These are phyloP conservation scores for Actinomucor elegans DNA, from an alignment of 371 early-diverging fungal genomes.

Conservation along the genomic window DNA sequence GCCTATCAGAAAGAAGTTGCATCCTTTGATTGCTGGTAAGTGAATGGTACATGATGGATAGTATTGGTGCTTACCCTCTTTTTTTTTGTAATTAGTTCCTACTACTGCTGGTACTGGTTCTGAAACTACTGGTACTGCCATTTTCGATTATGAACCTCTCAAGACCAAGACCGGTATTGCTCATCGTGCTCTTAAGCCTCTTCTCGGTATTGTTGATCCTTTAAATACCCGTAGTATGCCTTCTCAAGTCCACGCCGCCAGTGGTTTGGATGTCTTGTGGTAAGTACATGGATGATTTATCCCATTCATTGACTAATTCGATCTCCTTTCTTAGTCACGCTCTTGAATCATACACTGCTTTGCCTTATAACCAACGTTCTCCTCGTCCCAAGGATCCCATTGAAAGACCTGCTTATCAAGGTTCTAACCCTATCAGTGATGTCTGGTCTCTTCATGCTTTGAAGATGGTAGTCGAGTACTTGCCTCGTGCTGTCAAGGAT, in stretches of 20 bases:
- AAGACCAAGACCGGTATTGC: conserved; percentile 92
- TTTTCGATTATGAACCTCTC: conserved; percentile 86
- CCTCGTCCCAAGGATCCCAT: conserved; percentile 84
- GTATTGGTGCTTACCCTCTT: not conserved
- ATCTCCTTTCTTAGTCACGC: conserved; percentile 66
- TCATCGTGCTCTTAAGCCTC: conserved; percentile 81
- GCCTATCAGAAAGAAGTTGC: conserved; percentile 69
- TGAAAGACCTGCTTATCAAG: conserved; percentile 89
- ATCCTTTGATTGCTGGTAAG: conserved; percentile 80
- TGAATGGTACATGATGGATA: not conserved
- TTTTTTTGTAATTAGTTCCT: conserved; percentile 46
- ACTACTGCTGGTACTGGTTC: conserved; percentile 90
- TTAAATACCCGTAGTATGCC: conserved; percentile 87
- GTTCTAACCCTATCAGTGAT: conserved; percentile 90
- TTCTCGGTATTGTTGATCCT: conserved; percentile 88
- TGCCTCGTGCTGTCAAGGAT: conserved; percentile 74
- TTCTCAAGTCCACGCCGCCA: conserved; percentile 78
- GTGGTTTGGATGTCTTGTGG: conserved; percentile 89
- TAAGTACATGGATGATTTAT: too few species aligned
- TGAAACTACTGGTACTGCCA: conserved; percentile 89
- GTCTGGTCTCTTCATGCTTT: conserved; percentile 88
- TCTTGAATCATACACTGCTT: conserved; percentile 88
- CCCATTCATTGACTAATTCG: too few species aligned
- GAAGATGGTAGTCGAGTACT: conserved; percentile 77
- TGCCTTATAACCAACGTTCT: conserved; percentile 80